These are phyloP conservation scores for Carex pumila DNA, from an alignment of 176 grass and related monocot genomes.

Conservation along the genomic window DNA sequence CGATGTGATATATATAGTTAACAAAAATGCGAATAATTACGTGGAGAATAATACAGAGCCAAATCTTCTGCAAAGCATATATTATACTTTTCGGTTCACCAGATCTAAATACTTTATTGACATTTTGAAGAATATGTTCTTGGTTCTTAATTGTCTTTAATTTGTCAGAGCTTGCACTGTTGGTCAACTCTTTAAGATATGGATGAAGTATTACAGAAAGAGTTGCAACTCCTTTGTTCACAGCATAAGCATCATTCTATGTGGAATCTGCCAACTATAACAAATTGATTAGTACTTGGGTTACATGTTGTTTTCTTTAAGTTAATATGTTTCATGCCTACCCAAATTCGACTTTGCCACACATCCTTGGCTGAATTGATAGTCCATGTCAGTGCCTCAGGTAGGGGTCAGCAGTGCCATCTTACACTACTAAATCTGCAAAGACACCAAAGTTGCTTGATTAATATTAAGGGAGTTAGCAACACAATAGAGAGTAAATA, in stretches of 20 bases:
- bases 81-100: constrained; percentile 5
- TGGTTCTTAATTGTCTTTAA: background rate
- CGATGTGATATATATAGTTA: background rate
- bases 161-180: background rate
- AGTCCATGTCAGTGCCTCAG: background rate
- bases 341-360: background rate
- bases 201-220: background rate
- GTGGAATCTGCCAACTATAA: background rate
- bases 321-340: background rate
- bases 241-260: background rate
- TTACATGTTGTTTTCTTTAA: background rate
- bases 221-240: background rate
- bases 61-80: constrained; percentile 8
- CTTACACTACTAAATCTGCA: background rate
- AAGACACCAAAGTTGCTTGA: background rate
- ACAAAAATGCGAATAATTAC: background rate
- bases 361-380: background rate
- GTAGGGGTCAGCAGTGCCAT: background rate
- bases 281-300: background rate
- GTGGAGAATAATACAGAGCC: background rate
- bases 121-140: constrained; percentile 16
- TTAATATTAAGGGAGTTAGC: background rate
- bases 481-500: background rate
- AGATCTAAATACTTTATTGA: constrained; percentile 14
- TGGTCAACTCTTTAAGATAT: constrained; percentile 3